Base-by-base conservation (phyloP, 148 eudicot genomes). In the Dianthus caryophyllus region DNA sequence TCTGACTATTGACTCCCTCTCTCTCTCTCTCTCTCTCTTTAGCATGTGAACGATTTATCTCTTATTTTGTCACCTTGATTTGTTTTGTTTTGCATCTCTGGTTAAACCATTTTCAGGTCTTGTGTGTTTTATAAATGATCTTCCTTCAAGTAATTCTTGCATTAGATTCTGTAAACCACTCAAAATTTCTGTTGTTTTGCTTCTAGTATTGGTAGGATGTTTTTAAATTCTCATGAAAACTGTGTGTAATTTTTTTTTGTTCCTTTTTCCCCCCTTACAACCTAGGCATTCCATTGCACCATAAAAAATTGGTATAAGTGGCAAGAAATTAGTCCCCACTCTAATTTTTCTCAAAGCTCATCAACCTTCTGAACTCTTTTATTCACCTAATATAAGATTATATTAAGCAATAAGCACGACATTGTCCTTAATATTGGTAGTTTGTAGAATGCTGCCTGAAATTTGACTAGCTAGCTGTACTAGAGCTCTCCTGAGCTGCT, bases 21-120 rank as follows among this genome's bases (percentile, higher is more conserved):
- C 56, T 44, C 41, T 59, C 17, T 50, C 16, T 21, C 25, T 31
- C 22, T 26, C 10, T 41, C 44, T 41, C n/a, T n/a, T n/a, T 41
- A 9, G 6, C 50, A 39, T 69, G 52, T 29, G 76, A 70, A 56
- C 62, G 20, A 80, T 83, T 58, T 39, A 16, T 24, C 5, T 30
- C 33, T 33, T 55, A 53, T 25, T 30, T 29, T 58, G 62, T 36
- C 38, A 27, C 33, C 61, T 56, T 56, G 61, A 51, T 18, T 51
- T 51, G 55, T n/a, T 22, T 25, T 20, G 16, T 54, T 24, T 54
- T 54, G 31, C 22, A 9, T 54, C 16, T 24, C 30, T 30, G 24
- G 27, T 33, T 11, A 50, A 50, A 50, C 21, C 54, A 11, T 4
- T 57, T 30, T 33, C 7, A 16, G 18, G 43, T 33, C 17, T 16